Conservation (phyloP, 139 green algal genomes). For the Astrephomene gubernaculifera region DNA sequence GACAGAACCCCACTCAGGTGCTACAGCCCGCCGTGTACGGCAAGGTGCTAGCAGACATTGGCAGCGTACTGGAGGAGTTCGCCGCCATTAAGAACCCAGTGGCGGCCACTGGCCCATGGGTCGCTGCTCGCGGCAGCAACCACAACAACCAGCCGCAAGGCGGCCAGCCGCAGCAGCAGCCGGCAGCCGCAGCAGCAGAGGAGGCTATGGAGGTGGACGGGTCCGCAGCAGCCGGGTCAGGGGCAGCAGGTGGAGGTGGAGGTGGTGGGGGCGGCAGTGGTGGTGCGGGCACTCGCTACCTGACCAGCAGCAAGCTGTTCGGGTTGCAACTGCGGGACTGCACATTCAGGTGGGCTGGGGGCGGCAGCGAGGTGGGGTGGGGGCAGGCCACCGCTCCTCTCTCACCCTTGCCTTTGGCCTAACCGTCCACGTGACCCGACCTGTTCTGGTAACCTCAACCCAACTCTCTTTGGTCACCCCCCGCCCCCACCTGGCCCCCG, state of each 20-base stretch:
- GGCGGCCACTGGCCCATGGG: slow-evolving; percentile 33
- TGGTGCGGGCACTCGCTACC: slow-evolving; percentile 61
- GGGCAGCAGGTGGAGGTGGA: not conserved
- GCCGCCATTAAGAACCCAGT: slow-evolving; percentile 31
- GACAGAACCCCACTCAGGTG: slow-evolving; percentile 46
- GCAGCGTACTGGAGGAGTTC: slow-evolving; percentile 44
- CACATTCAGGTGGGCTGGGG: slow-evolving; percentile 58
- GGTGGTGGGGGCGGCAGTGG: not conserved
- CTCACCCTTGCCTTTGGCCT: not conserved
- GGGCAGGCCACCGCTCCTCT: not conserved
- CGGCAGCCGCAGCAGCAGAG: not conserved
- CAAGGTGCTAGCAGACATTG: slow-evolving; percentile 45
- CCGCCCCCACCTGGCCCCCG: not conserved
- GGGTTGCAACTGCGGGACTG: slow-evolving; percentile 75
- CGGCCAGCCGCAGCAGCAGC: not conserved
- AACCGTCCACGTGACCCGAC: not conserved
- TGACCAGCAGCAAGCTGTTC: slow-evolving; percentile 82
- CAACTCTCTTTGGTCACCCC: not conserved
- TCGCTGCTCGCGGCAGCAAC: not conserved
- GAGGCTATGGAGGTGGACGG: slow-evolving; percentile 30
- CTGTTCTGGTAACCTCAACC: not conserved
- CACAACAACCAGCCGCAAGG: not conserved
- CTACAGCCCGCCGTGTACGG: slow-evolving; percentile 45
- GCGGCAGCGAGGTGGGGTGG: not conserved
- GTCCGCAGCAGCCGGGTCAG: not conserved